Conservation (phyloP, 2,329 filamentous ascomycete species). For the Fusarium devonianum region DNA sequence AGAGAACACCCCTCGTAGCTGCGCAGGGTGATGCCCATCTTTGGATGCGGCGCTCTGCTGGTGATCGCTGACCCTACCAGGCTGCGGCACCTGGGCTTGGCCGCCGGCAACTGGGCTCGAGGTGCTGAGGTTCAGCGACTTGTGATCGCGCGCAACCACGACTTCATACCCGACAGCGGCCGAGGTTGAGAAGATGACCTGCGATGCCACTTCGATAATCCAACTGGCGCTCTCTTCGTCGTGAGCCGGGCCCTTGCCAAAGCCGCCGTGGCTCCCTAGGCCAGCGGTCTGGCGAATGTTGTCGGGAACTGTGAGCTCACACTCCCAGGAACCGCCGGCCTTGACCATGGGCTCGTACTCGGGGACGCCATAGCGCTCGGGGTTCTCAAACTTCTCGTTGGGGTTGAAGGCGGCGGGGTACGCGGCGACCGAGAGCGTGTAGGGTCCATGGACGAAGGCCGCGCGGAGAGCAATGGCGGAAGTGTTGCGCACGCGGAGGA, state of each 20-base stretch:
- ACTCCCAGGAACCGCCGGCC: conserved; percentile 86
- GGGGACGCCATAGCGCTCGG: conserved; percentile 76
- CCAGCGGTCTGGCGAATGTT: conserved; percentile 73
- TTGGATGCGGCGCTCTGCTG: conserved; percentile 67
- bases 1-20: conserved; percentile 82
- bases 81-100: conserved; percentile 60
- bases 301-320: conserved; percentile 80
- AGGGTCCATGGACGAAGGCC: conserved; percentile 95
- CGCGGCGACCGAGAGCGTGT: conserved; percentile 85
- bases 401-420: conserved; percentile 86
- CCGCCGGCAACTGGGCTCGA: conserved; percentile 55
- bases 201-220: conserved; percentile 90
- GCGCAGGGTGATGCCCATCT: conserved; percentile 66
- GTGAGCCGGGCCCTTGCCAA: conserved; percentile 54
- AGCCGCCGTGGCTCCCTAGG: conserved; percentile 53
- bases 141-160: conserved; percentile 83
- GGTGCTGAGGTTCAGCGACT: conserved; percentile 73
- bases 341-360: conserved; percentile 97
- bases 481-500: conserved; percentile 90
- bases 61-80: conserved; percentile 79
- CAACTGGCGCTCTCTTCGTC: conserved; percentile 73
- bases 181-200: conserved; percentile 91
- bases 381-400: conserved; percentile 76
- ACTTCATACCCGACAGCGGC: conserved; percentile 90
- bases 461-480: conserved; percentile 89